A percentile compares a stretch with the other conserved stretches of the same genome.
Conservation (phyloP, 2,329 filamentous ascomycete species). For the Colletotrichum chrysophilum region DNA sequence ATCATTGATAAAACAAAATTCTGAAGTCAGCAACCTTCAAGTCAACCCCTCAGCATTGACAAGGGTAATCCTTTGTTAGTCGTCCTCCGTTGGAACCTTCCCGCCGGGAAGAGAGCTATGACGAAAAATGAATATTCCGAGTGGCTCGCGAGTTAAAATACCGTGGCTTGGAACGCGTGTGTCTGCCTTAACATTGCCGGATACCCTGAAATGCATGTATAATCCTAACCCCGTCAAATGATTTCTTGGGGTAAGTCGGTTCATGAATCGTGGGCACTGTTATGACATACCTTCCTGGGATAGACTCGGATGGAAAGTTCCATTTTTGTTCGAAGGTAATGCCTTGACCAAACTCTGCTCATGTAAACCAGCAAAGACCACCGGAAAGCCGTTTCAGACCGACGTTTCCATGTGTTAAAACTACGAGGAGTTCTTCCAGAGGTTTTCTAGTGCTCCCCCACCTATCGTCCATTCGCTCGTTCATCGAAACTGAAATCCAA, state of each 20-base stretch:
- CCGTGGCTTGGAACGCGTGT: neutral
- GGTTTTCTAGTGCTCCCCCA: neutral
- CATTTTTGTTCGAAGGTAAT: neutral
- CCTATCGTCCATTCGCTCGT: neutral
- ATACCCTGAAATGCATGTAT: neutral
- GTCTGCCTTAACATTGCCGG: neutral
- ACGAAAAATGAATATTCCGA: neutral
- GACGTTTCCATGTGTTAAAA: neutral
- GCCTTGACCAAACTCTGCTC: neutral
- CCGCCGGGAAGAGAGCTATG: neutral
- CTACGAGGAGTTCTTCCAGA: neutral
- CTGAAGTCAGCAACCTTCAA: neutral
- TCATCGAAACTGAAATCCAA: neutral
- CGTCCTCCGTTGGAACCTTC: neutral
- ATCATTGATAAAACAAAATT: neutral
- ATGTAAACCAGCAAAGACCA: neutral
- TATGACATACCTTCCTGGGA: neutral
- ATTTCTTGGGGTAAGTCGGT: neutral
- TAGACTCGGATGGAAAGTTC: neutral
- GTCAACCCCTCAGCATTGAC: neutral
- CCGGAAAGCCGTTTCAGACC: neutral
- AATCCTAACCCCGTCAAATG: neutral
- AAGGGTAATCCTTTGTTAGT: neutral
- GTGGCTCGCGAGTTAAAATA: neutral
- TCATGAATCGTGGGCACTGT: neutral